Percentiles rank a stretch among this genome's conserved stretches.
Conservation (phyloP, 176 grass and related monocot species). For the Paspalum notatum region DNA sequence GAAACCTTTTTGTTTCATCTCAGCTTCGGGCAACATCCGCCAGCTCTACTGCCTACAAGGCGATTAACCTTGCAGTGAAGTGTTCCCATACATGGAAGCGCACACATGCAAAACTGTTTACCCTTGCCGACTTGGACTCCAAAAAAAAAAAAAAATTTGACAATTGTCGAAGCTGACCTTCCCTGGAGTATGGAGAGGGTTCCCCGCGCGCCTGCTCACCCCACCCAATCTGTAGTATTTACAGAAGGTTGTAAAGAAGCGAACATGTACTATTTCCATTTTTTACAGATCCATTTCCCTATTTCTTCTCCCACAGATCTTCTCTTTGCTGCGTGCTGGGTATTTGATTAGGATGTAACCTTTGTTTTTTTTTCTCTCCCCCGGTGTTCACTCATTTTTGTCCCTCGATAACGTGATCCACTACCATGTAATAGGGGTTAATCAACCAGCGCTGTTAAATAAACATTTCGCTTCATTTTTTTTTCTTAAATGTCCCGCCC, state of each 20-base stretch:
- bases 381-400: constrained; percentile 36
- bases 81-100: not conserved
- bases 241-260: constrained; percentile 52
- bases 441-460: not conserved
- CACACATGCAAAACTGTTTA: constrained; percentile 19
- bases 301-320: not conserved
- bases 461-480: constrained; percentile 12
- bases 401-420: constrained; percentile 30
- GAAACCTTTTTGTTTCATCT: constrained; percentile 28
- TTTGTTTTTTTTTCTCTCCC: not conserved
- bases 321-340: not conserved
- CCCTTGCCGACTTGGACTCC: constrained; percentile 27
- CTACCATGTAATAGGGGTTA: constrained; percentile 39
- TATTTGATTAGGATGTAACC: constrained; percentile 32
- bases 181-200: constrained; percentile 5
- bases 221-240: constrained; percentile 23
- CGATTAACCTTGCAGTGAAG: constrained; percentile 47
- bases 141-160: constrained; percentile 41
- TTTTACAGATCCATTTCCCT: constrained; percentile 20
- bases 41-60: constrained; percentile 97
- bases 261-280: constrained; percentile 5
- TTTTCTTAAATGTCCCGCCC: too few relatives aligned
- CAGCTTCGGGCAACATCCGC: constrained; percentile 93
- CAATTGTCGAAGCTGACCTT: constrained; percentile 50
- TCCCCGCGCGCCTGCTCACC: not conserved